Conservation (phyloP, 2,329 filamentous ascomycete species). For the Herpotrichia juniperi region DNA sequence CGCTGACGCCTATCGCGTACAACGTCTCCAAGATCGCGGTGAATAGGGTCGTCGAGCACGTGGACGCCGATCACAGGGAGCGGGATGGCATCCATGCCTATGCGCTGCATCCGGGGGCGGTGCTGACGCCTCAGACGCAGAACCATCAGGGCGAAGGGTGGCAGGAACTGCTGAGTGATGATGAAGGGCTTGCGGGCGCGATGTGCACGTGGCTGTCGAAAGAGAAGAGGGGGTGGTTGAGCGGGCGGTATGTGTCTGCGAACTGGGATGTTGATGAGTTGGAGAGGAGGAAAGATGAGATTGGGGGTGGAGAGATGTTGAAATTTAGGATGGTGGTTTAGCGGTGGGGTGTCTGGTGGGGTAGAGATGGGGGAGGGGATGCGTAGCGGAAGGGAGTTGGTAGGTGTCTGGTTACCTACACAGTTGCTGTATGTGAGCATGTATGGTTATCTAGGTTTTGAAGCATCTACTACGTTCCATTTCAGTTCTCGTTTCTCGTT, state of each 20-base stretch:
- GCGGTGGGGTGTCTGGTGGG: too few species aligned
- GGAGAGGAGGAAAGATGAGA: constrained; percentile 18
- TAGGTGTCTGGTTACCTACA: too few species aligned
- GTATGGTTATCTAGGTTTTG: too few species aligned
- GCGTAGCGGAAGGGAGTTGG: too few species aligned
- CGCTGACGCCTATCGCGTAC: constrained; percentile 25
- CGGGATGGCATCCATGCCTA: constrained; percentile 17
- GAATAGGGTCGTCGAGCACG: constrained; percentile 23
- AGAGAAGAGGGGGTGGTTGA: constrained; percentile 8
- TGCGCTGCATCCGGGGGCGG: constrained; percentile 24
- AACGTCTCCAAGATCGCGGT: constrained; percentile 24
- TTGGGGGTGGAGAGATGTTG: constrained; percentile 21
- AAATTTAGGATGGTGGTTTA: constrained; percentile 11
- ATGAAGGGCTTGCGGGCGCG: constrained; percentile 8
- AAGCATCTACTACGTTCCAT: too few species aligned
- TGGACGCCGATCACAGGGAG: constrained; percentile 25
- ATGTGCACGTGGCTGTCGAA: constrained; percentile 9
- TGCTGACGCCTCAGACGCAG: constrained; percentile 19
- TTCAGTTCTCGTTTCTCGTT: too few species aligned
- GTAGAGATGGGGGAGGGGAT: too few species aligned
- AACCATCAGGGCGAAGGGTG: constrained; percentile 1
- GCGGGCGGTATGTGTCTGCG: constrained; percentile 21
- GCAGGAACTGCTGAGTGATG: constrained; percentile 6
- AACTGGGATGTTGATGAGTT: constrained; percentile 29
- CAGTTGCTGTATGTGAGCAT: too few species aligned